Conservation (phyloP, 768 basidiomycete species). For the Mycena leptocephala region DNA sequence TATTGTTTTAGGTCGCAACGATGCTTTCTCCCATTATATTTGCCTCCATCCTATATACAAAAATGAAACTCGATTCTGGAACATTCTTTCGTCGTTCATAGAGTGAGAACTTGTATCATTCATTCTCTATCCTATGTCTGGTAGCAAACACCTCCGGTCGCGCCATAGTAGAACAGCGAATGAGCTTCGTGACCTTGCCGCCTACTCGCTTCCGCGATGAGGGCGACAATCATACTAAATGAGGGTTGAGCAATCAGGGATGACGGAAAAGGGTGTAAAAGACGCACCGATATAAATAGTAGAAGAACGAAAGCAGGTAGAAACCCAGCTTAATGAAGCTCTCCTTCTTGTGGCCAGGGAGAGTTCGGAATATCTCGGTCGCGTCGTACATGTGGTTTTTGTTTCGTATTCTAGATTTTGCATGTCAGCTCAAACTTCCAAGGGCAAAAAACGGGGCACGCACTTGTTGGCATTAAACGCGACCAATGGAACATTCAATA, state of each 20-base stretch:
- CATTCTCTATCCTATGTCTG: constrained; percentile 19
- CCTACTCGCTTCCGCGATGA: constrained; percentile 86
- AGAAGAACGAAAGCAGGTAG: constrained; percentile 93
- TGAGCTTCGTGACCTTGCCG: constrained; percentile 32
- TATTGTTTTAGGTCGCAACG: neutral
- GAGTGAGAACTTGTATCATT: constrained; percentile 9
- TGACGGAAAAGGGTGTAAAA: neutral
- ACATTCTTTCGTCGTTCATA: neutral
- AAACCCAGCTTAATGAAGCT: constrained; percentile 96
- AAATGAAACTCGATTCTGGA: constrained; percentile 16
- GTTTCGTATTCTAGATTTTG: constrained; percentile 80
- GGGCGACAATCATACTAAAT: constrained; percentile 87
- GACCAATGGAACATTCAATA: constrained; percentile 92
- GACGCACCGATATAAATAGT: constrained; percentile 90
- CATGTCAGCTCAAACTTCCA: neutral
- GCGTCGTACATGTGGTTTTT: constrained; percentile 99
- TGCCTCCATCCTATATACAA: constrained; percentile 21
- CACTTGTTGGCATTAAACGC: constrained; percentile 96
- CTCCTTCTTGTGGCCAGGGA: constrained; percentile 96
- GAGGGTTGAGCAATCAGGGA: neutral
- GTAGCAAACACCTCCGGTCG: neutral
- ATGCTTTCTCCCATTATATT: constrained; percentile 3
- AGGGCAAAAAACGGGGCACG: constrained; percentile 46
- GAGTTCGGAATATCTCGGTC: constrained; percentile 97
- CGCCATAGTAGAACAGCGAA: constrained; percentile 13